Conservation (phyloP, 2,329 filamentous ascomycete genomes). For the Mariannaea sp. region DNA sequence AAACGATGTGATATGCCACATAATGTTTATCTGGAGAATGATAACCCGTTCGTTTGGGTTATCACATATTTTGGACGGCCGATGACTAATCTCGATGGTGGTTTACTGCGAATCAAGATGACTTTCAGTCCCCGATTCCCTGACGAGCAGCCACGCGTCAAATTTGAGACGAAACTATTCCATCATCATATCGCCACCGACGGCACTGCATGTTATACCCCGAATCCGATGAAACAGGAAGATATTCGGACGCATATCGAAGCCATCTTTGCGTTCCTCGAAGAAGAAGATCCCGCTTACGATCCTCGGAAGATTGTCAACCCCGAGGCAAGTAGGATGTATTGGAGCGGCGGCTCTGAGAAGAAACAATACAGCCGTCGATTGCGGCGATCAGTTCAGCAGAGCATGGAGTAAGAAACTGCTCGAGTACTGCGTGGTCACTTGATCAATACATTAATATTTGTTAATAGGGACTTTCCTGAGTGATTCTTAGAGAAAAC, state of each 20-base stretch:
- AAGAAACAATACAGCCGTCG: constrained; percentile 84
- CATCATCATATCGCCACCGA: constrained; percentile 84
- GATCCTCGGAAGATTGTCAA: constrained; percentile 89
- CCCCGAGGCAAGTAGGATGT: constrained; percentile 81
- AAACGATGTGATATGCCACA: constrained; percentile 73
- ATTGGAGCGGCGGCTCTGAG: constrained; percentile 75
- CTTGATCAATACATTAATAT: constrained; percentile 9
- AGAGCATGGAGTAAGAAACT: constrained; percentile 62
- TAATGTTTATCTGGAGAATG: constrained; percentile 75
- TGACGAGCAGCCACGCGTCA: constrained; percentile 82
- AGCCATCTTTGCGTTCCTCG: constrained; percentile 78
- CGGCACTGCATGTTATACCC: constrained; percentile 83
- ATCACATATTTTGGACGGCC: constrained; percentile 89
- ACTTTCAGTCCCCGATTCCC: constrained; percentile 85
- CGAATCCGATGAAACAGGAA: constrained; percentile 63
- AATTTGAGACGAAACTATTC: constrained; percentile 80
- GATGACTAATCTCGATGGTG: constrained; percentile 92
- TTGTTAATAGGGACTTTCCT: constrained; percentile 39
- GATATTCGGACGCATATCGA: constrained; percentile 85
- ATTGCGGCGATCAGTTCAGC: constrained; percentile 76
- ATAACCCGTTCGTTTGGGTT: constrained; percentile 88
- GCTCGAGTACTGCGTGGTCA: too few relatives aligned
- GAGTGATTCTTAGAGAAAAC: constrained; percentile 34
- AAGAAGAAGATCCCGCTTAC: constrained; percentile 86
- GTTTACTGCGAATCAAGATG: constrained; percentile 81